These are phyloP conservation scores for Chaetoscypha palmicola DNA, from an alignment of 2,329 filamentous ascomycete genomes.

Conservation along the genomic window DNA sequence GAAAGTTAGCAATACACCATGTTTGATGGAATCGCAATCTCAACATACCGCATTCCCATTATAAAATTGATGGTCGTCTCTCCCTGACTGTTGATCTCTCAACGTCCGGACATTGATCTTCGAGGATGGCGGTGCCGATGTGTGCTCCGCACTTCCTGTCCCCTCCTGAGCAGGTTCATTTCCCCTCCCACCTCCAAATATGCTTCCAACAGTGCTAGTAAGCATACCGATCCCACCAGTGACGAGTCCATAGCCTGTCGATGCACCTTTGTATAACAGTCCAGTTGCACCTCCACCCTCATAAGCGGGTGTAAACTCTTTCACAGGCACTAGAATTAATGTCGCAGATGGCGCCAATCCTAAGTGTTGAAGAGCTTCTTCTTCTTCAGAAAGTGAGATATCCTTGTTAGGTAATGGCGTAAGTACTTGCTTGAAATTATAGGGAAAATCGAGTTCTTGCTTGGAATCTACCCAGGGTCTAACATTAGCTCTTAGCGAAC, in stretches of 20 bases:
- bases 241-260: constrained; percentile 36
- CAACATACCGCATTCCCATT: constrained; percentile 76
- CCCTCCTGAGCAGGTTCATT: constrained; percentile 7
- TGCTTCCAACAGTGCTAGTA: constrained; percentile 36
- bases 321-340: constrained; percentile 69
- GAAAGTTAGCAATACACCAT: constrained; percentile 5
- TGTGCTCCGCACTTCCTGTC: background rate
- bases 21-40: background rate
- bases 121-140: constrained; percentile 18
- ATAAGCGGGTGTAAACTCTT: constrained; percentile 54
- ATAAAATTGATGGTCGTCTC: constrained; percentile 66
- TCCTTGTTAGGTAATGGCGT: constrained; percentile 69
- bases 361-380: constrained; percentile 57
- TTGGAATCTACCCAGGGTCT: constrained; percentile 69
- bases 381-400: constrained; percentile 71
- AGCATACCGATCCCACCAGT: constrained; percentile 33
- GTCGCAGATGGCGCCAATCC: constrained; percentile 74
- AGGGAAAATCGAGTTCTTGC: constrained; percentile 56
- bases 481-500: constrained; percentile 59
- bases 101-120: constrained; percentile 44
- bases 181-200: constrained; percentile 35
- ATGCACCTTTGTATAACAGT: constrained; percentile 34
- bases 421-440: constrained; percentile 77
- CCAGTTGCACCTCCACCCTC: constrained; percentile 25
- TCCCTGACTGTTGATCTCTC: constrained; percentile 45